Evolutionary conservation across 805 yeast genomes (phyloP), one percentile per base, ranked within the genome.

Genomic region (Maudiozyma barnettii): DNA sequence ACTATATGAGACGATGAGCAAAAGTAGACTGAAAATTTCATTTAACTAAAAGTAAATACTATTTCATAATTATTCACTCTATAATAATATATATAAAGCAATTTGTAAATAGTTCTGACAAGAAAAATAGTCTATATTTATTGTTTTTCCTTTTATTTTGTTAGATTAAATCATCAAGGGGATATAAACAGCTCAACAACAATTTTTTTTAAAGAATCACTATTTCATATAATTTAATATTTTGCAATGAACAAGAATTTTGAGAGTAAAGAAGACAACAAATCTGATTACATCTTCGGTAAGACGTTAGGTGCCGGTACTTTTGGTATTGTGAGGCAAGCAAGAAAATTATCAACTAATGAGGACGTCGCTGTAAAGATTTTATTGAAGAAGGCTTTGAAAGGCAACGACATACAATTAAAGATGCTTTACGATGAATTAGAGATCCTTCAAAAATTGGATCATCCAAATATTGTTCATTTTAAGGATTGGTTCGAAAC

Each of bases 401-500:
- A 81, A 60, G 91, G 89, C 5, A 80, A 86, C 53, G 91, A 84
- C 50, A 63, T 63, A 1, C 65, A 59, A 29, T 52, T 73, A 45
- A 74, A 78, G 50, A 77, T 83, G 67, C 82, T 91, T 14, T 73
- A 79, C 55, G 91, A 88, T 53, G 99, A 91, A 63, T 72, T 91
- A 53, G 63, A 73, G n/a, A 68, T 91, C 40, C 71, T 91, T 45
- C 80, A 78, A 57, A 76, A 77, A 45, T 71, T 90, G 50, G 64
- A 76, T 44, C 95, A 90, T 64, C 89, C 89, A 1, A 84, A 91
- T 65, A 89, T 91, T 56, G 95, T 91, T n/a, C 79, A 81, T 35
- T 82, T 91, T 62, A 73, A 82, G 45, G 96, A 89, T 63, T 91
- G 95, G 91, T 91, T 91, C 63, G 97, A 91, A 68, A 78, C 88